Evolutionary conservation across 805 yeast species (phyloP).

Genomic region (Kodamaea kaohsiungensis): DNA sequence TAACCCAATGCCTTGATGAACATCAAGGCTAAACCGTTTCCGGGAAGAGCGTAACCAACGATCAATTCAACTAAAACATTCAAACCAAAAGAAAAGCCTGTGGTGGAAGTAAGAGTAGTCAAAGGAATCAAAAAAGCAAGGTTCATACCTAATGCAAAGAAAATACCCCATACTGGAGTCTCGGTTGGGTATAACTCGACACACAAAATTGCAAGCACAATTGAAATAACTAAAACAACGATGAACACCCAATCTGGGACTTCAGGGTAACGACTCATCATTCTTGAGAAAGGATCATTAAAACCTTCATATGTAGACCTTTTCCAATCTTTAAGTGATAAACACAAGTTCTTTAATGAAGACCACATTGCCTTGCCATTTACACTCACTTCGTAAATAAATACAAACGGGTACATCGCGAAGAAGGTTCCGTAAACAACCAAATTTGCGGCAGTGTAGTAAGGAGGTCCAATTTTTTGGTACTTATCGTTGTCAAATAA

Average conservation of each 20-base stretch:
- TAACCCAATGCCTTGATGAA: conserved; percentile 61
- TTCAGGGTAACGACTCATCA: conserved; percentile 36
- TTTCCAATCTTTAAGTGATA: conserved; percentile 18
- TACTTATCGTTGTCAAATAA: conserved; percentile 18
- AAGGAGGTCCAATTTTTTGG: conserved; percentile 22
- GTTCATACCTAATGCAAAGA: conserved; percentile 35
- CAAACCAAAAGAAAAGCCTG: conserved; percentile 34
- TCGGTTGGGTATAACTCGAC: conserved; percentile 31
- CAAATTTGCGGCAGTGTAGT: conserved; percentile 24
- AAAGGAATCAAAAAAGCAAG: conserved; percentile 35
- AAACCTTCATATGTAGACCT: conserved; percentile 34
- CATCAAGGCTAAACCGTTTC: conserved; percentile 38
- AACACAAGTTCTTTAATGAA: conserved; percentile 13
- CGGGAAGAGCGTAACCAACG: conserved; percentile 39
- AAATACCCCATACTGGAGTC: conserved; percentile 40
- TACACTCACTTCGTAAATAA: conserved; percentile 21
- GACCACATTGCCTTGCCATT: conserved; percentile 17
- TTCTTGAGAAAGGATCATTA: conserved; percentile 31
- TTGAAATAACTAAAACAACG: conserved; percentile 25
- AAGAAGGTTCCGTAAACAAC: conserved; percentile 24
- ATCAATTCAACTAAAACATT: conserved; percentile 40
- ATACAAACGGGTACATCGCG: conserved; percentile 25
- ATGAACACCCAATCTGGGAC: conserved; percentile 36
- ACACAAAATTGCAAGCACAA: conserved; percentile 33
- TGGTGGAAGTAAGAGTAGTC: conserved; percentile 27